Conservation (phyloP, 495 filamentous ascomycete genomes). For the Aspergillus steynii region DNA sequence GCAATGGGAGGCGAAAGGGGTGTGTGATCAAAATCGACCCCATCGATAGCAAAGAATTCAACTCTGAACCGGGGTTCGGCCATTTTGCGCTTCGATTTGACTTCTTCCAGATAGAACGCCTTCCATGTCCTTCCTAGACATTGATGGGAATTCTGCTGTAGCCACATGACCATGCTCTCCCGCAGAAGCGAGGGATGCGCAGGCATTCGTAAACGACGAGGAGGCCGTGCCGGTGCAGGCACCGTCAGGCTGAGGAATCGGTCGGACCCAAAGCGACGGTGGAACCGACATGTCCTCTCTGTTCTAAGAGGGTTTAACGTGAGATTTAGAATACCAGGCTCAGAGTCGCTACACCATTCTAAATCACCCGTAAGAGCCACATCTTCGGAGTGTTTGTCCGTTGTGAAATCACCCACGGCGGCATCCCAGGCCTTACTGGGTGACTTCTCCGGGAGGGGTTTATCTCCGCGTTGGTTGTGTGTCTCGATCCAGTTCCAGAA, state of each 20-base stretch:
- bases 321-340: conserved; percentile 42
- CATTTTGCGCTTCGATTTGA: conserved; percentile 37
- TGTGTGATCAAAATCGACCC: conserved; percentile 38
- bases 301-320: conserved; percentile 43
- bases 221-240: conserved; percentile 38
- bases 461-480: conserved; percentile 30
- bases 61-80: conserved; percentile 38
- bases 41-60: conserved; percentile 56
- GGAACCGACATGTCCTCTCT: conserved; percentile 48
- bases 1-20: conserved; percentile 13
- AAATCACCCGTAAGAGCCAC: conserved; percentile 45
- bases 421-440: conserved; percentile 43
- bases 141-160: conserved; percentile 40
- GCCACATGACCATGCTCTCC: conserved; percentile 42
- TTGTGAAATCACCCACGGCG: conserved; percentile 34
- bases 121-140: conserved; percentile 48
- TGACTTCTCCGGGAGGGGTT: conserved; percentile 40
- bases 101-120: conserved; percentile 48
- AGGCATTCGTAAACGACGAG: conserved; percentile 28
- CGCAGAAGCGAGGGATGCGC: conserved; percentile 30
- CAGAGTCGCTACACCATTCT: conserved; percentile 36
- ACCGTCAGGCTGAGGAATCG: conserved; percentile 46
- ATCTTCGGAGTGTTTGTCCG: conserved; percentile 38
- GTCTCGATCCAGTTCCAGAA: conserved; percentile 43
- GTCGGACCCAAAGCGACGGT: conserved; percentile 50